These are phyloP conservation scores for Acanthamoeba sp. DNA, from an alignment of 208 protist genomes.

Conservation along the genomic window DNA sequence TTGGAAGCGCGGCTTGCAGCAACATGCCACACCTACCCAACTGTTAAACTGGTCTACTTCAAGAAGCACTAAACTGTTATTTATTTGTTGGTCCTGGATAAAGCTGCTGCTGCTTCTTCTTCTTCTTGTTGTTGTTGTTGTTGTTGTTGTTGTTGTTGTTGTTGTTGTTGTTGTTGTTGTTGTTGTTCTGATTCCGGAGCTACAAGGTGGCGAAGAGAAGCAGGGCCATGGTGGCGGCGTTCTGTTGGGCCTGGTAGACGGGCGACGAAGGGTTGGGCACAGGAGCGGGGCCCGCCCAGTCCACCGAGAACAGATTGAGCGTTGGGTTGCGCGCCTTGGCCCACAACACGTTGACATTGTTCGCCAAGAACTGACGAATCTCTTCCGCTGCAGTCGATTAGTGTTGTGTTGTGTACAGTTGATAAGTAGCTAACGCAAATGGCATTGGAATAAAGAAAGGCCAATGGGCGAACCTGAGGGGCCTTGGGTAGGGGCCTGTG, in stretches of 20 bases:
- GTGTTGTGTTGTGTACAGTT: too few species aligned
- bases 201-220: not conserved
- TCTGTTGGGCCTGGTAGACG: slow-evolving; percentile 21
- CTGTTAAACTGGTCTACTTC: too few species aligned
- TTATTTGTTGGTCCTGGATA: too few species aligned
- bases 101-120: too few species aligned
- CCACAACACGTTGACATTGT: not conserved
- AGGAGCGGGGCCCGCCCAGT: not conserved
- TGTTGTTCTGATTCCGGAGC: too few species aligned
- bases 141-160: too few species aligned
- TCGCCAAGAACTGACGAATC: not conserved
- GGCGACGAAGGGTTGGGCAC: not conserved
- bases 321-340: not conserved
- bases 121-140: too few species aligned
- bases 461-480: not conserved
- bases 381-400: not conserved
- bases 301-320: not conserved
- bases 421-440: too few species aligned
- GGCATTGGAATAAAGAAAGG: not conserved
- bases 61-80: too few species aligned
- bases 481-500: not conserved
- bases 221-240: slow-evolving; percentile 6
- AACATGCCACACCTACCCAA: too few species aligned
- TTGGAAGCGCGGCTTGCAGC: too few species aligned
- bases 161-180: too few species aligned